Conservation (phyloP, 805 yeast genomes). For the Wickerhamiella shivajii region DNA sequence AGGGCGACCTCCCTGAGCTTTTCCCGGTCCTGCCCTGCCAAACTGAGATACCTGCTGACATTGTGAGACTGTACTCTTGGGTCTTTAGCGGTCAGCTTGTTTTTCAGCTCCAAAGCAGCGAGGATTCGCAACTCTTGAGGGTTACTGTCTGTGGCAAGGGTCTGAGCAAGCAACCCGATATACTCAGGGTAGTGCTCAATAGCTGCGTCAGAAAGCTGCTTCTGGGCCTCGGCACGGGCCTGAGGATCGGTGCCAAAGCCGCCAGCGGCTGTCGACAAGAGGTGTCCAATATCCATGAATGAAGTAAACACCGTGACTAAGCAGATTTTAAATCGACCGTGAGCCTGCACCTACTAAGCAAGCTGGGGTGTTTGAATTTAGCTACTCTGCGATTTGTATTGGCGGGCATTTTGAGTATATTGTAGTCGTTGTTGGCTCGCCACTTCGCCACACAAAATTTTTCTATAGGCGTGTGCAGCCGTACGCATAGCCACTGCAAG, state of each 20-base stretch:
- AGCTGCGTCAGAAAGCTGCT: conserved; percentile 56
- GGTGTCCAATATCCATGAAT: conserved; percentile 45
- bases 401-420: no score
- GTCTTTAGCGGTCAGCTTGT: conserved; percentile 77
- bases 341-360: no score
- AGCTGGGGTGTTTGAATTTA: no score
- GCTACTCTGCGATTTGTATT: no score
- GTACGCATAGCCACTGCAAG: not conserved
- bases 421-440: not conserved
- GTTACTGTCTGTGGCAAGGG: conserved; percentile 46
- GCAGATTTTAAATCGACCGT: no score
- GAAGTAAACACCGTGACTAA: no score
- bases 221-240: conserved; percentile 59
- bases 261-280: conserved; percentile 68
- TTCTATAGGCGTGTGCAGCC: not conserved
- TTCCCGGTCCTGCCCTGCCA: conserved; percentile 40
- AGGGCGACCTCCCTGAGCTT: conserved; percentile 52
- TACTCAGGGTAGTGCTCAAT: conserved; percentile 61
- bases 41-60: conserved; percentile 58
- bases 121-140: conserved; percentile 74
- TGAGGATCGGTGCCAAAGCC: conserved; percentile 30
- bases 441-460: not conserved
- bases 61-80: conserved; percentile 39
- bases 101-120: conserved; percentile 79
- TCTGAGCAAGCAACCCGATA: conserved; percentile 52